phyloP scores from a whole-genome alignment of 139 green algal genomes.

The Pedinophyceae sp. region DNA sequence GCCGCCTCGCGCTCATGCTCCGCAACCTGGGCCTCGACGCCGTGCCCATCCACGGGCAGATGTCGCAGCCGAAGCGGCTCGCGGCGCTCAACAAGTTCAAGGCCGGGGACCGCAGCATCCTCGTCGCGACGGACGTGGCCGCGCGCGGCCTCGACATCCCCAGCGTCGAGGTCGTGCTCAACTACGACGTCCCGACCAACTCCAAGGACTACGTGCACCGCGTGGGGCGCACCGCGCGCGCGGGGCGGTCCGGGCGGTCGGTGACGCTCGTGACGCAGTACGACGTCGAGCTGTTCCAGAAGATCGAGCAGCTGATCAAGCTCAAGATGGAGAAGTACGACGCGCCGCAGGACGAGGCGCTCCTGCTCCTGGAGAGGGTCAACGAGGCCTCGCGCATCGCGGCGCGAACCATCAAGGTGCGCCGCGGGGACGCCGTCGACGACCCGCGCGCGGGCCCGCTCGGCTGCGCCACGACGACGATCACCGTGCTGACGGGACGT shows the following conservation, averaged over 20 bases:
- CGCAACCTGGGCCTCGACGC: constrained; percentile 89
- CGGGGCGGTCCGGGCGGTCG: constrained; percentile 70
- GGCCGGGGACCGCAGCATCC: constrained; percentile 62
- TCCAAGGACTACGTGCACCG: constrained; percentile 92
- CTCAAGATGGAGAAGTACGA: constrained; percentile 59
- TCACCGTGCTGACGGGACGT: not conserved
- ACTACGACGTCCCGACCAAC: constrained; percentile 94
- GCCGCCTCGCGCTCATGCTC: constrained; percentile 77
- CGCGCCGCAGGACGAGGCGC: constrained; percentile 47
- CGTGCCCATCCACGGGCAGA: constrained; percentile 96
- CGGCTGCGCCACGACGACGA: not conserved
- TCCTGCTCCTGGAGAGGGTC: constrained; percentile 72
- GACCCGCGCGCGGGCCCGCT: not conserved
- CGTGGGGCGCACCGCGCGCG: constrained; percentile 86
- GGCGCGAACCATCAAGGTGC: constrained; percentile 54
- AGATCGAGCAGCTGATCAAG: constrained; percentile 78
- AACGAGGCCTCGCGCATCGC: constrained; percentile 63
- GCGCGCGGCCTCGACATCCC: constrained; percentile 87
- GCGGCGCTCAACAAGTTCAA: constrained; percentile 98
- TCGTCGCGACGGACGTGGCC: constrained; percentile 81
- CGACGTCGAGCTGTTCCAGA: constrained; percentile 95
- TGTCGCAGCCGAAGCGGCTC: constrained; percentile 93
- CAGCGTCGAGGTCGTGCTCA: constrained; percentile 85
- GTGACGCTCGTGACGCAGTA: constrained; percentile 97
- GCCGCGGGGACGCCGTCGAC: not conserved